Evolutionary conservation across 2,329 filamentous ascomycete species (phyloP).

Genomic region (Colletotrichum limetticola): DNA sequence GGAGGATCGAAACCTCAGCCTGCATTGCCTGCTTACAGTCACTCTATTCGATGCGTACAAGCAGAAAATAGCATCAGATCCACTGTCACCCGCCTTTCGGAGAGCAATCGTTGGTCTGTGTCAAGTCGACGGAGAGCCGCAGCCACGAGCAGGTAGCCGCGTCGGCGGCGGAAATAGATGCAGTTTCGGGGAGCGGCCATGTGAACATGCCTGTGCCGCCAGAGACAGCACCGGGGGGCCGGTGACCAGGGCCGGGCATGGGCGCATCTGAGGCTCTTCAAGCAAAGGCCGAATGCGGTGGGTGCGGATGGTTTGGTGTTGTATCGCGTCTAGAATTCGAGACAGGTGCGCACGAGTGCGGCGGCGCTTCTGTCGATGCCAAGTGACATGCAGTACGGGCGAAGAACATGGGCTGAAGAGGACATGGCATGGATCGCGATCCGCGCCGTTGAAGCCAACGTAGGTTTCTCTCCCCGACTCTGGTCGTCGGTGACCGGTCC

Average conservation of each 20-base stretch:
- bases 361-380: constrained; percentile 14
- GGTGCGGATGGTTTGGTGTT: background rate
- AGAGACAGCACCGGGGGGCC: background rate
- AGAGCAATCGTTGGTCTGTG: constrained; percentile 8
- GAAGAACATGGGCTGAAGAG: background rate
- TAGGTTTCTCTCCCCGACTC: background rate
- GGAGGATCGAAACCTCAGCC: background rate
- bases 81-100: constrained; percentile 5
- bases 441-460: background rate
- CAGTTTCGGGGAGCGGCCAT: constrained; percentile 5
- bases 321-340: constrained; percentile 13
- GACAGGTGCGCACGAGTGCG: background rate
- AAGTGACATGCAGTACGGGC: background rate
- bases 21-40: background rate
- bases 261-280: background rate
- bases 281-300: background rate
- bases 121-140: constrained; percentile 26
- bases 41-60: constrained; percentile 22
- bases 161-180: constrained; percentile 9
- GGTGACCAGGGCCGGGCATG: background rate
- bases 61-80: constrained; percentile 26
- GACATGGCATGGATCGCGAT: constrained; percentile 4
- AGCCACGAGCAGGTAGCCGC: constrained; percentile 21
- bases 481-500: background rate
- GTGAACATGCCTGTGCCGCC: background rate